phyloP scores from a whole-genome alignment of 2,329 filamentous ascomycete genomes.

The Apiospora arundinis region DNA sequence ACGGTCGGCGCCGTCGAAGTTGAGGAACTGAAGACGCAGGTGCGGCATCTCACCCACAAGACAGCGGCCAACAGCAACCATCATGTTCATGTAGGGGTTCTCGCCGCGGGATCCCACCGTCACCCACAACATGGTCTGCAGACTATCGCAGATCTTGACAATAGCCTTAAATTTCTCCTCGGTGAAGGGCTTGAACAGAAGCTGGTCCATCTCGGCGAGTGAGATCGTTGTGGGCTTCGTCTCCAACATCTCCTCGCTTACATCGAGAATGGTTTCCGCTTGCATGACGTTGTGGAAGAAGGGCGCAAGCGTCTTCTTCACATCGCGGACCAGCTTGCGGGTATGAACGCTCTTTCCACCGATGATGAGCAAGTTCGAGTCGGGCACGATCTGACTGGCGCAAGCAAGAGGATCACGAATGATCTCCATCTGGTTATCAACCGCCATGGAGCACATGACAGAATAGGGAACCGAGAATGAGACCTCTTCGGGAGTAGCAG shows the following conservation, averaged over 20 bases:
- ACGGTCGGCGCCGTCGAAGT: neutral
- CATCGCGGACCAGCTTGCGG: neutral
- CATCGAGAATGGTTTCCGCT: constrained; percentile 10
- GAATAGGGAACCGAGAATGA: constrained; percentile 7
- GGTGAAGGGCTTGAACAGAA: constrained; percentile 31
- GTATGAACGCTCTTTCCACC: constrained; percentile 24
- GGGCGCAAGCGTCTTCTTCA: constrained; percentile 18
- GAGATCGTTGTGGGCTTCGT: constrained; percentile 28
- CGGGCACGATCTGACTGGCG: neutral
- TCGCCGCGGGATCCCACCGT: constrained; percentile 16
- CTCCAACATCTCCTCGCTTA: constrained; percentile 2
- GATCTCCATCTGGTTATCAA: constrained; percentile 33
- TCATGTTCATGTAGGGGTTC: constrained; percentile 22
- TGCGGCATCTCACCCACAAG: constrained; percentile 11
- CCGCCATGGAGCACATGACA: constrained; percentile 41
- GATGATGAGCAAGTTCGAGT: constrained; percentile 28
- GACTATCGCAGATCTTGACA: constrained; percentile 2
- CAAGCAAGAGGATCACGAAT: constrained; percentile 21
- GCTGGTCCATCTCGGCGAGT: constrained; percentile 38
- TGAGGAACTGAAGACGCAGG: constrained; percentile 12
- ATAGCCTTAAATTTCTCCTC: constrained; percentile 10
- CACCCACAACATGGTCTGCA: constrained; percentile 22
- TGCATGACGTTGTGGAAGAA: constrained; percentile 4
- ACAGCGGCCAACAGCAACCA: constrained; percentile 4
- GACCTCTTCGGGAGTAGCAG: constrained; percentile 24